Base-by-base conservation (phyloP, 768 basidiomycete genomes). In the Obba rivulosa region DNA sequence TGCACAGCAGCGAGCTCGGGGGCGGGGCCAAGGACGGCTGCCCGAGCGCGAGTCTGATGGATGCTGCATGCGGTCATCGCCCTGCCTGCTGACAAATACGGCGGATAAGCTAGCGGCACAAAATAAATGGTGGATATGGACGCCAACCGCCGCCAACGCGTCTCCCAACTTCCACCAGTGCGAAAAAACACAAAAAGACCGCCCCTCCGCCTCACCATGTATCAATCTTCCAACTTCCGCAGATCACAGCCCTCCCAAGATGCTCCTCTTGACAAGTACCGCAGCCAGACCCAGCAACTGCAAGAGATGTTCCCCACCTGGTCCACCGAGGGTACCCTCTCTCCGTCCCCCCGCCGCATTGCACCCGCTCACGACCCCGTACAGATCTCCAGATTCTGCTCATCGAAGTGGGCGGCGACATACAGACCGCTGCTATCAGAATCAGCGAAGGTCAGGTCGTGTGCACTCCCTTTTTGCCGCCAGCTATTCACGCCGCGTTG, bases 291-390 rank as follows among this genome's bases (percentile, higher is more conserved):
- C 8, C 66, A 69, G 23, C 77, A 80, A 42, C 79, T 92, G 5
- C 78, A 82, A 63, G 89, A 90, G 60, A 63, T 77, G 50, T 91
- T 88, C 59, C 80, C 87, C 4, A 50, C 59, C 56, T 90, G 79
- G 79, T 77, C 85, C 58, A 71, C 69, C 55, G 86, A 89, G 58
- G 88, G 88, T 82, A 56, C 45, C 63, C 57, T 48, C 50, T 25
- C 38, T 28, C 45, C 48, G 38, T 62, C 53, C 44, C 50, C 21
- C 34, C 31, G 41, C 44, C 66, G 57, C 61, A 51, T 57, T 63
- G 45, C 45, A 46, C 42, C 54, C 65, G 43, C 64, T 63, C 51
- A 57, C 43, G 17, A 48, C 34, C 25, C 36, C 56, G 41, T 56
- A 11, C 51, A 73, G 90, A 92, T 70, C 77, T 92, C 54, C 73